These are phyloP conservation scores for Cladophialophora exuberans DNA, from an alignment of 2,329 filamentous ascomycete species.

Conservation along the genomic window DNA sequence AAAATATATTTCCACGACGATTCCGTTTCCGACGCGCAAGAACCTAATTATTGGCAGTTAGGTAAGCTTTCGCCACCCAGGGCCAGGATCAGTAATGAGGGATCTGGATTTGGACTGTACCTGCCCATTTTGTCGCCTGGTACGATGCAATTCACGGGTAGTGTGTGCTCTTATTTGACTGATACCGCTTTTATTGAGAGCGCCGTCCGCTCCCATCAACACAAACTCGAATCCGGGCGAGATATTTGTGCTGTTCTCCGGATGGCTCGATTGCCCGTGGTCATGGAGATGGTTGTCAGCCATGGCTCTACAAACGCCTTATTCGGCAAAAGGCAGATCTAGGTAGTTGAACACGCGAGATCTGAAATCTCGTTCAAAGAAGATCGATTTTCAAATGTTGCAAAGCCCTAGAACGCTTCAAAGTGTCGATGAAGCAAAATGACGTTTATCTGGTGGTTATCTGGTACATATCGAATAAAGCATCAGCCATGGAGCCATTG, in stretches of 20 bases:
- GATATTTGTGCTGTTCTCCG: background rate
- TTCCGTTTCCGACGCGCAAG: slow-evolving; percentile 7
- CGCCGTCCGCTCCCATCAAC: slow-evolving; percentile 21
- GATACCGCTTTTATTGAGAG: slow-evolving; percentile 18
- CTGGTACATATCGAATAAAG: too few species aligned
- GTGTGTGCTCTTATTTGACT: slow-evolving; percentile 27
- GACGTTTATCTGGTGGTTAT: too few species aligned
- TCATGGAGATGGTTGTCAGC: slow-evolving; percentile 1
- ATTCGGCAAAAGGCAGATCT: background rate
- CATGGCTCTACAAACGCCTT: slow-evolving; percentile 8
- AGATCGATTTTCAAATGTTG: too few species aligned
- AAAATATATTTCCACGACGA: slow-evolving; percentile 15
- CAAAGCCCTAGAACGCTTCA: too few species aligned
- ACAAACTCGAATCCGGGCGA: slow-evolving; percentile 20
- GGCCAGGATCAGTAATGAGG: background rate
- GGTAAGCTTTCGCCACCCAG: background rate
- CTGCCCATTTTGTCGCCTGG: slow-evolving; percentile 17
- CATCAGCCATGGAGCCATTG: background rate
- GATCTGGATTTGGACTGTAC: slow-evolving; percentile 1
- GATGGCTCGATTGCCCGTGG: background rate
- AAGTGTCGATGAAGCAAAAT: too few species aligned
- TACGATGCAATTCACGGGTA: slow-evolving; percentile 23
- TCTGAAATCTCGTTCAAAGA: too few species aligned
- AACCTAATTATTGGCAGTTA: background rate
- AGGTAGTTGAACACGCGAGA: background rate